These are phyloP conservation scores for Aspergillus quadrilineatus DNA, from an alignment of 2,329 filamentous ascomycete genomes.

Conservation along the genomic window DNA sequence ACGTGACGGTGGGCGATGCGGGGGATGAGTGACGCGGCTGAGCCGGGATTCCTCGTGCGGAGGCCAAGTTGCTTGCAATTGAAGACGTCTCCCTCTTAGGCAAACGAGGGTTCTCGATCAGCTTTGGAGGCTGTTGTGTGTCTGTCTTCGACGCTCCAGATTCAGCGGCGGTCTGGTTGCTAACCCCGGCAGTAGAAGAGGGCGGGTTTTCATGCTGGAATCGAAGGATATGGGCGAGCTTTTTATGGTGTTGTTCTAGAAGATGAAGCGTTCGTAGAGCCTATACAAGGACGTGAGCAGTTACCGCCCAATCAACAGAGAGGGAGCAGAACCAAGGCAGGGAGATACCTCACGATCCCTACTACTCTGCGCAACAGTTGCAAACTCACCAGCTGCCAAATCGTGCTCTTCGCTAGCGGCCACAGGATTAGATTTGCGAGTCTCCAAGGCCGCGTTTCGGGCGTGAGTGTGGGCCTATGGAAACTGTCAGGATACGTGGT, in stretches of 20 bases:
- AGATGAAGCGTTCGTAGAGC: conserved; percentile 80
- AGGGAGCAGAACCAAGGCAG: not conserved
- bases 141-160: conserved; percentile 28
- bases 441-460: conserved; percentile 74
- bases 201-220: conserved; percentile 60
- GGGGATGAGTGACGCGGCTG: conserved; percentile 61
- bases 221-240: conserved; percentile 77
- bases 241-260: conserved; percentile 83
- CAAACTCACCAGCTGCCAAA: conserved; percentile 83
- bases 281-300: conserved; percentile 49
- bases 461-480: conserved; percentile 78
- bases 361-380: conserved; percentile 73
- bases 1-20: conserved; percentile 69
- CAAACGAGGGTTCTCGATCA: conserved; percentile 43
- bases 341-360: conserved; percentile 56
- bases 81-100: conserved; percentile 72
- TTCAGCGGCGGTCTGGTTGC: conserved; percentile 22
- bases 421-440: conserved; percentile 65
- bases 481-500: conserved; percentile 15
- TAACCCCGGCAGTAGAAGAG: conserved; percentile 18
- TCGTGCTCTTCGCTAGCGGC: conserved; percentile 86
- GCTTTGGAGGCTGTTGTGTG: conserved; percentile 39
- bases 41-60: conserved; percentile 72
- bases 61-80: conserved; percentile 84
- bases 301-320: not conserved